A percentile compares a stretch with the other conserved stretches of the same genome.
Evolutionary conservation across 768 basidiomycete genomes (phyloP).

Genomic region (Kwoniella sp.): DNA sequence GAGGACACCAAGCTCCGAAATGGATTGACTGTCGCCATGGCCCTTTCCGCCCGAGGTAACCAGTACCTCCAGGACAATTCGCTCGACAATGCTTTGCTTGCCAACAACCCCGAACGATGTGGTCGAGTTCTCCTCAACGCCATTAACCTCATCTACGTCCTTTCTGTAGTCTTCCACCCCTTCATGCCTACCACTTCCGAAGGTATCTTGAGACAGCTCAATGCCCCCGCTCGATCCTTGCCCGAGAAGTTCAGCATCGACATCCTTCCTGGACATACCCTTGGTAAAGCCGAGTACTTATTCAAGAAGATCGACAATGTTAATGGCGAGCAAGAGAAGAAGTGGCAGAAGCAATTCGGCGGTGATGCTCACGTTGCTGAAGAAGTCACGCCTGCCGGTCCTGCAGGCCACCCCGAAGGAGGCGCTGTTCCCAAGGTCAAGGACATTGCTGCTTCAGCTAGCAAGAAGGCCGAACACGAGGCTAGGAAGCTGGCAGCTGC

Average conservation of each 20-base stretch:
- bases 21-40: conserved; percentile 86
- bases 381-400: conserved; percentile 44
- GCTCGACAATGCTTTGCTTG: conserved; percentile 84
- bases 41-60: conserved; percentile 84
- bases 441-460: conserved; percentile 39
- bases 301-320: conserved; percentile 90
- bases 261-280: conserved; percentile 79
- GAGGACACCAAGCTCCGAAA: conserved; percentile 85
- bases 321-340: conserved; percentile 61
- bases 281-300: conserved; percentile 83
- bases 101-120: conserved; percentile 77
- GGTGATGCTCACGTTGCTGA: conserved; percentile 59
- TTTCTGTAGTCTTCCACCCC: conserved; percentile 82
- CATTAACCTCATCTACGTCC: conserved; percentile 85
- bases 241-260: conserved; percentile 73
- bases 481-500: conserved; percentile 58
- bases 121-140: conserved; percentile 87
- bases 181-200: conserved; percentile 93
- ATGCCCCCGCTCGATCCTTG: conserved; percentile 80
- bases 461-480: conserved; percentile 48
- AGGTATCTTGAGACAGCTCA: conserved; percentile 79
- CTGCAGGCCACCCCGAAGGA: conserved; percentile 57
- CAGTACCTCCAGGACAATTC: conserved; percentile 90
- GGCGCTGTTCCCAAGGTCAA: conserved; percentile 56
- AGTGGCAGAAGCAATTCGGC: conserved; percentile 77